Base-by-base conservation (phyloP, 1,139 yeast species). In the Geotrichum restrictum region DNA sequence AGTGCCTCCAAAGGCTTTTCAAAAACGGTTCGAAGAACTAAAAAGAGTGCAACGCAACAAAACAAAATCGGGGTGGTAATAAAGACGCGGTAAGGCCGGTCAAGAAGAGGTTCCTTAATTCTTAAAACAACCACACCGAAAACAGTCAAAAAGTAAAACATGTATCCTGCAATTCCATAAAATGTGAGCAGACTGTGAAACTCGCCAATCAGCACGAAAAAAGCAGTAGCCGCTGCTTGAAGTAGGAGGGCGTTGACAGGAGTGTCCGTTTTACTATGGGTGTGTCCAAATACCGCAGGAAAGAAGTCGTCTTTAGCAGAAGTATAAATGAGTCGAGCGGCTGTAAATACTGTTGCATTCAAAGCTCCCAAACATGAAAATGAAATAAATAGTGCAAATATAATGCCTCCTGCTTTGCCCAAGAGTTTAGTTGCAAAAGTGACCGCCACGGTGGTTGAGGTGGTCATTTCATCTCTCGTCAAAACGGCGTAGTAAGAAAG, bases 321-420 rank as follows among this genome's bases (percentile, higher is more conserved):
- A 3, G 73, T 61, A 46, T 72, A 70, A 1, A 70, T 66, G 21
- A 73, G 59, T 6, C 74, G 64, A 1, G 73, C 69, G 1, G 73
- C 64, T 13, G 74, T 65, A 53, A 72, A 70, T 13, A 66, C 61
- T 2, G 73, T 64, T 1, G 76, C 76, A 55, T 73, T 73, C 37
- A 73, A 59, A 1, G 76, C 73, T 1, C 76, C 76, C 5, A 72
- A 58, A 50, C 76, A 73, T 1, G 74, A 70, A 3, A 66, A 52
- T 1, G 73, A 69, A 42, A 73, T 72, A 24, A 68, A 59, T 3
- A 68, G 48, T 2, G 74, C 69, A 48, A 72, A 64, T 3, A 68
- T 51, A 3, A 66, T 55, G 1, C 66, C 66, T 13, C 72, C 71
- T 0, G 56, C 54, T 2, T 52, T 55, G 6, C 71, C 73, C 19